Conservation (phyloP, 1,284 basidiomycete species). For the Trichosporon sp. region DNA sequence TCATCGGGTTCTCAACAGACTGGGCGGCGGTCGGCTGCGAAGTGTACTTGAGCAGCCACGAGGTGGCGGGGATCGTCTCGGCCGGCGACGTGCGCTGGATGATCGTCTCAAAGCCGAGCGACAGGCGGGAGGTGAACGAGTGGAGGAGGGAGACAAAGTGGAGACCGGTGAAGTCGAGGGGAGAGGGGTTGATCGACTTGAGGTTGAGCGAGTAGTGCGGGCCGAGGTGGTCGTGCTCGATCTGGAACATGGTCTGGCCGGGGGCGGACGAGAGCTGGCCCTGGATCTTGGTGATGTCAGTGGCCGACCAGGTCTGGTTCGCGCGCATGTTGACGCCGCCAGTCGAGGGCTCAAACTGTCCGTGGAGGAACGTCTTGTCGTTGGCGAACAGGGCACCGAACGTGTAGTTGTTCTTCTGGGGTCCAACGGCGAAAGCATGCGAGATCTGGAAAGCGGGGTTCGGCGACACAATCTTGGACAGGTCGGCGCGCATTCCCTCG, state of each 20-base stretch:
- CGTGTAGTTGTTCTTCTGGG: slow-evolving; percentile 79
- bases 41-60: slow-evolving; percentile 87
- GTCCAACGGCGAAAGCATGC: slow-evolving; percentile 76
- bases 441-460: slow-evolving; percentile 97
- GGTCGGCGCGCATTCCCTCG: slow-evolving; percentile 93
- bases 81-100: slow-evolving; percentile 76
- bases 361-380: slow-evolving; percentile 76
- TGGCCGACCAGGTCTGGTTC: slow-evolving; percentile 84
- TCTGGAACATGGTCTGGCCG: slow-evolving; percentile 83
- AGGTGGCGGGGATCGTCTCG: slow-evolving; percentile 72
- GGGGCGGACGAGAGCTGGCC: slow-evolving; percentile 62
- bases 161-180: slow-evolving; percentile 86
- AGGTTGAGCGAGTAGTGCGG: slow-evolving; percentile 83
- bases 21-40: slow-evolving; percentile 60
- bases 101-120: slow-evolving; percentile 87
- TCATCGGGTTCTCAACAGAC: slow-evolving; percentile 21
- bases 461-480: slow-evolving; percentile 89
- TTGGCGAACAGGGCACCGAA: slow-evolving; percentile 93
- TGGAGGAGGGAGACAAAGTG: slow-evolving; percentile 93
- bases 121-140: slow-evolving; percentile 88
- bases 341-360: slow-evolving; percentile 82
- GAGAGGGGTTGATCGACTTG: slow-evolving; percentile 92
- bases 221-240: slow-evolving; percentile 94
- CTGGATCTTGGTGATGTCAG: slow-evolving; percentile 83
- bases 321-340: slow-evolving; percentile 85